These are phyloP conservation scores for Penicillium bialowiezense DNA, from an alignment of 495 filamentous ascomycete species.

Conservation along the genomic window DNA sequence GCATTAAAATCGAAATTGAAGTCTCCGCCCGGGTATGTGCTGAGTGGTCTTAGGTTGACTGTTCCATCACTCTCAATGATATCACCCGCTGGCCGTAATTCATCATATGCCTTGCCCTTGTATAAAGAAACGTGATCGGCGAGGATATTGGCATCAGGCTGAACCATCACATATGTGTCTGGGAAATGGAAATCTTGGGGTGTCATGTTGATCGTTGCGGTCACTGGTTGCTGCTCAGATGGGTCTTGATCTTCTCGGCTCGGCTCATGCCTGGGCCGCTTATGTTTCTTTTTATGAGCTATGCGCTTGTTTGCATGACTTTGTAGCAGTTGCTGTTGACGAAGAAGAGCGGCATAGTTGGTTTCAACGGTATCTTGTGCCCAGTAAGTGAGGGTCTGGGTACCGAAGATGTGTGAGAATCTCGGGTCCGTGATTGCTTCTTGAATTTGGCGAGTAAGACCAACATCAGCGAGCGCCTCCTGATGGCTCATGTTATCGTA, in stretches of 20 bases:
- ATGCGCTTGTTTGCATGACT: conserved; percentile 1
- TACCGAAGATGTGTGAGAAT: conserved; percentile 1
- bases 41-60: neutral
- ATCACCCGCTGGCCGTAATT: neutral
- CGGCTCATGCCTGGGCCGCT: neutral
- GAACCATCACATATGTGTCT: neutral
- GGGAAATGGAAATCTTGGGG: neutral
- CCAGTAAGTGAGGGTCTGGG: neutral
- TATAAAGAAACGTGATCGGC: neutral
- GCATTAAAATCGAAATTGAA: neutral
- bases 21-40: too few species aligned
- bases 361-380: neutral
- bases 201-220: conserved; percentile 3
- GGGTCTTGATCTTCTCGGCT: neutral
- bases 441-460: conserved; percentile 2
- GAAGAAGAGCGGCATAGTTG: neutral
- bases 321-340: conserved; percentile 2
- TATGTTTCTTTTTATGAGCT: neutral
- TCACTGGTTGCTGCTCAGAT: neutral
- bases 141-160: conserved; percentile 1
- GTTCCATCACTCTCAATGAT: conserved; percentile 3
- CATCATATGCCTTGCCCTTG: neutral
- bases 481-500: neutral
- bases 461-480: neutral
- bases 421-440: conserved; percentile 1